phyloP scores from a whole-genome alignment of 129 eudicot species.

The Helianthus tuberosus region DNA sequence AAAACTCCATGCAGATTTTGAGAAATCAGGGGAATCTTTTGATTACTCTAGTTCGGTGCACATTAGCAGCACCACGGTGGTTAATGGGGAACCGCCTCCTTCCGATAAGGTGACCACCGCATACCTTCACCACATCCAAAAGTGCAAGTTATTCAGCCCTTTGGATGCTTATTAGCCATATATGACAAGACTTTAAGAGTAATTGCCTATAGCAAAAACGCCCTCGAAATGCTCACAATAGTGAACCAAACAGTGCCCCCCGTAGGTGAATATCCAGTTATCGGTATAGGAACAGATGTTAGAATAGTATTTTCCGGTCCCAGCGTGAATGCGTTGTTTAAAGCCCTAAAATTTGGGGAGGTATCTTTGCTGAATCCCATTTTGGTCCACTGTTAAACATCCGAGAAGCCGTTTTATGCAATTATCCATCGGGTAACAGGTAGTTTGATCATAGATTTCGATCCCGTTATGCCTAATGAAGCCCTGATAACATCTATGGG shows the following conservation, averaged over 20 bases:
- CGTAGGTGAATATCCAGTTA: conserved; percentile 65
- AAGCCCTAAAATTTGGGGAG: too few relatives aligned
- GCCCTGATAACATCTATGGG: too few relatives aligned
- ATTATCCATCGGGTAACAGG: too few relatives aligned
- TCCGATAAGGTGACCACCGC: conserved; percentile 72
- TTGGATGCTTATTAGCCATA: conserved; percentile 83
- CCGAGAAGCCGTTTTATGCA: too few relatives aligned
- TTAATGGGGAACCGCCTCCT: conserved; percentile 37
- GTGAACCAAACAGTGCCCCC: conserved; percentile 78
- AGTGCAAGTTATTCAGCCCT: conserved; percentile 79
- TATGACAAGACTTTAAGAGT: conserved; percentile 80
- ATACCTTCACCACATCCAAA: conserved; percentile 83
- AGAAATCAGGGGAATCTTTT: conserved; percentile 69
- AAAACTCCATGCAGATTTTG: conserved; percentile 80
- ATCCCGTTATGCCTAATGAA: too few relatives aligned
- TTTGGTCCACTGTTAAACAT: too few relatives aligned
- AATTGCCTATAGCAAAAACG: conserved; percentile 83
- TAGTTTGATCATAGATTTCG: too few relatives aligned
- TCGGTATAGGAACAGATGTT: conserved; percentile 79
- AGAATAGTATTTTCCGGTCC: too few relatives aligned
- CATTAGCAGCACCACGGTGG: conserved; percentile 25
- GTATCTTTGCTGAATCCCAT: too few relatives aligned
- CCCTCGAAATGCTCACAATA: conserved; percentile 84
- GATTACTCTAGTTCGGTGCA: conserved; percentile 83
- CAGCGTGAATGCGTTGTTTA: too few relatives aligned